Evolutionary conservation across 768 basidiomycete species (phyloP), one percentile per base, ranked within the genome.

Genomic region (Lepiota venenata): DNA sequence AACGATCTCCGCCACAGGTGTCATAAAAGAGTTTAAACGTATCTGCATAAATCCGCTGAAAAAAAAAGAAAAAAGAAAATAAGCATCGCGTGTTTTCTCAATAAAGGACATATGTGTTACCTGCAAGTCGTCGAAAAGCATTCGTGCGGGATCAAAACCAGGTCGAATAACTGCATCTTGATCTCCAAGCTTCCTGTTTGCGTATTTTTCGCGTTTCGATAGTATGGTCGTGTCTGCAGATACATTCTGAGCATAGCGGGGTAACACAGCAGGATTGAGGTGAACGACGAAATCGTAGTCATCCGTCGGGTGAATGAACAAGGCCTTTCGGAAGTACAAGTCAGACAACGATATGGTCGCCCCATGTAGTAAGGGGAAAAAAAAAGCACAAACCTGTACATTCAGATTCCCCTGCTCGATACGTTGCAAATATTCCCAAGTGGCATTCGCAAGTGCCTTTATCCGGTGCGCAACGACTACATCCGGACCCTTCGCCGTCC

Each of bases 281-380:
- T 88, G 80, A 32, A 98, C 74, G 7, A 97, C 59, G 60, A 98
- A 79, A 61, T 97, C 88, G 63, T 97, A 99, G 62, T 94, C 89
- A 2, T 82, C 74, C 2, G 82, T 80, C 0, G 94, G 90, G 60
- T 96, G 92, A 9, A 81, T 72, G 72, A 98, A 97, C 49, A 98
- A 76, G n/a, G 80, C 73, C 94, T 96, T n/a, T n/a, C n/a, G 60
- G 5, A 44, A 46, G 37, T 27, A 32, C 16, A 3, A 27, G 21
- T 38, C 20, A 25, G 27, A 21, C 25, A 14, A 37, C 15, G 20
- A 52, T 16, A 16, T 8, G 0, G 15, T 2, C 32, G 15, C 4
- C 32, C 11, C 10, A 14, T 14, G 1, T 29, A 4, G 4, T 37
- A 42, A 47, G 1, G n/a, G 6, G 11, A 50, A 16, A 35, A 42